phyloP scores from a whole-genome alignment of 2,329 filamentous ascomycete genomes.

The Metarhizium rileyi region DNA sequence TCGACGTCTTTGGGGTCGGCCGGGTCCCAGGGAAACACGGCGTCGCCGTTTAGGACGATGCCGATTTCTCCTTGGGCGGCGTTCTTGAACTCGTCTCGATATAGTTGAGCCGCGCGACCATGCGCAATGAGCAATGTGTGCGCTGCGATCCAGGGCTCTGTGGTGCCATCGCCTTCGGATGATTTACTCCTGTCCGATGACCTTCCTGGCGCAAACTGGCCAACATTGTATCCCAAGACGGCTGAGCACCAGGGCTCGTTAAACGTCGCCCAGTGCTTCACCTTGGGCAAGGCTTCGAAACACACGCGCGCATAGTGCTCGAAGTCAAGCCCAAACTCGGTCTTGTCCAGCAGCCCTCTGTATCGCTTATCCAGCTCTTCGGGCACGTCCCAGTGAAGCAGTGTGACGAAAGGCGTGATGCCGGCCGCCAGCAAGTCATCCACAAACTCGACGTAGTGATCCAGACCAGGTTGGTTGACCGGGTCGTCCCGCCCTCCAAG shows the following conservation, averaged over 20 bases:
- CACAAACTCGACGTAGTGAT: conserved; percentile 70
- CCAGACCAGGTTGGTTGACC: conserved; percentile 66
- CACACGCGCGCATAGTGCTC: conserved; percentile 67
- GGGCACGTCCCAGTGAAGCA: conserved; percentile 85
- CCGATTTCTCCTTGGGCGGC: conserved; percentile 67
- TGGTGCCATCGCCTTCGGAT: conserved; percentile 59
- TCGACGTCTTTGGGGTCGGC: conserved; percentile 64
- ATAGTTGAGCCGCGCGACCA: conserved; percentile 69
- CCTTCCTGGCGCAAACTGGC: conserved; percentile 72
- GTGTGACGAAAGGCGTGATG: conserved; percentile 71
- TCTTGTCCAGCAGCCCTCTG: conserved; percentile 68
- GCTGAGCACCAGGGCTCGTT: conserved; percentile 85
- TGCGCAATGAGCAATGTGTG: conserved; percentile 76
- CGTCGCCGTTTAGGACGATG: conserved; percentile 82
- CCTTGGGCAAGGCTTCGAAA: conserved; percentile 65
- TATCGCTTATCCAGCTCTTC: conserved; percentile 71
- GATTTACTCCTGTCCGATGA: conserved; percentile 67
- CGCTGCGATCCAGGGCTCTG: conserved; percentile 74
- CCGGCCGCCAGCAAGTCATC: conserved; percentile 67
- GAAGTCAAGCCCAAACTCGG: conserved; percentile 75
- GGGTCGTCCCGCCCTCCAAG: conserved; percentile 76
- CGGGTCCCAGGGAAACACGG: conserved; percentile 73
- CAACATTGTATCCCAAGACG: conserved; percentile 69
- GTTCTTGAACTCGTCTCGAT: conserved; percentile 72
- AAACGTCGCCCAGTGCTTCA: conserved; percentile 84